phyloP scores from a whole-genome alignment of 495 filamentous ascomycete species.

The Lineolata rhizophorae region DNA sequence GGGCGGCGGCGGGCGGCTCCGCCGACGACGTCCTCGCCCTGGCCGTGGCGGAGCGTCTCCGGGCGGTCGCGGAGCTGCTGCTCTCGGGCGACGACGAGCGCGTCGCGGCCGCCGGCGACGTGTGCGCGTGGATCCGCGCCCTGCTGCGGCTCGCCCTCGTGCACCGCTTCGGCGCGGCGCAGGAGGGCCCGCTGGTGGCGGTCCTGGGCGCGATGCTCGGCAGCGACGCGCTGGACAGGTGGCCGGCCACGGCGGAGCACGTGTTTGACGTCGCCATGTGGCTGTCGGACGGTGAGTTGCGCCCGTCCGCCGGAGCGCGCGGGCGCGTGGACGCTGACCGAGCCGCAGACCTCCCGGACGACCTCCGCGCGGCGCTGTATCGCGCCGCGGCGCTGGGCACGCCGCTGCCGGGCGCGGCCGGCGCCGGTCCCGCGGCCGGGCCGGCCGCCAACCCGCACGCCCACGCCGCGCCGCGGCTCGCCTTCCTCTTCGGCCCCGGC shows the following conservation, averaged over 20 bases:
- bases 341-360: conserved; percentile 8
- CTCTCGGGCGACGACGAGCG: neutral
- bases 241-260: conserved; percentile 3
- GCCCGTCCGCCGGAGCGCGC: conserved; percentile 2
- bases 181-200: conserved; percentile 7
- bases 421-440: no score
- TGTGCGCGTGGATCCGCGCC: conserved; percentile 6
- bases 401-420: no score
- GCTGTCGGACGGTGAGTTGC: conserved; percentile 7
- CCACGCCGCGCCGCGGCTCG: conserved; percentile 8
- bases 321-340: neutral
- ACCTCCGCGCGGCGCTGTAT: conserved; percentile 8
- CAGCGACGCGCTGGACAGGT: conserved; percentile 3
- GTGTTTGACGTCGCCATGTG: conserved; percentile 8
- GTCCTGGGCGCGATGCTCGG: conserved; percentile 6
- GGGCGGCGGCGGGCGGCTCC: no score
- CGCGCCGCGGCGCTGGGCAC: conserved; percentile 4
- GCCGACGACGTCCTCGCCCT: neutral
- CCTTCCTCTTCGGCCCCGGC: conserved; percentile 13
- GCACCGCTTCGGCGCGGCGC: conserved; percentile 2
- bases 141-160: conserved; percentile 7
- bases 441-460: no score
- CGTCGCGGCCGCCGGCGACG: neutral
- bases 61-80: neutral
- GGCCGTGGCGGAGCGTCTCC: neutral